Evolutionary conservation across 306 rosid species (phyloP).

Genomic region (Rubus idaeus): DNA sequence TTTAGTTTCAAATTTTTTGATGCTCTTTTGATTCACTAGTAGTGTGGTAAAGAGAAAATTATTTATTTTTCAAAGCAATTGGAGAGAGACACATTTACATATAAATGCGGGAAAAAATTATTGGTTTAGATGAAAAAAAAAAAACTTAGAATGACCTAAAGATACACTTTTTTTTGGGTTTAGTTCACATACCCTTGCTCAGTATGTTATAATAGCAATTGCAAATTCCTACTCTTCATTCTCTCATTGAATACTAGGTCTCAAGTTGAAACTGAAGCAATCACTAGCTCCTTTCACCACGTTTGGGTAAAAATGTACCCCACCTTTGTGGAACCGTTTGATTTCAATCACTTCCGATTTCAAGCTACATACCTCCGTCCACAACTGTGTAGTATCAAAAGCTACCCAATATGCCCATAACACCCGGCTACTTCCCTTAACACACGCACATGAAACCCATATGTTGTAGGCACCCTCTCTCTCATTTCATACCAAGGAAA

Average conservation of each 20-base stretch:
- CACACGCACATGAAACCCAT: constrained; percentile 37
- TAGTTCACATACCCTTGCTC: no score
- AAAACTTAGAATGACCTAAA: no score
- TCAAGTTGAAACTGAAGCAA: no score
- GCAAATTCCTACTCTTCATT: no score
- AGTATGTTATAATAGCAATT: no score
- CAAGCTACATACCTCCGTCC: neutral
- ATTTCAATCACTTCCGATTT: neutral
- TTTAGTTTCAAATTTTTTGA: neutral
- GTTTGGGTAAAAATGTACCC: neutral
- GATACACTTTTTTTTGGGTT: no score
- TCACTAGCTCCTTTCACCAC: no score
- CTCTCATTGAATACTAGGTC: no score
- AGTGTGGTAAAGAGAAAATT: neutral
- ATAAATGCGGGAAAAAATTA: no score
- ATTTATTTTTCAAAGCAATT: neutral
- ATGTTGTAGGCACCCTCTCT: constrained; percentile 20
- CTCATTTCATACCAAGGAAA: constrained; percentile 34
- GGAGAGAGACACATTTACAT: no score
- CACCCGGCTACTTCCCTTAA: neutral
- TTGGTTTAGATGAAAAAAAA: no score
- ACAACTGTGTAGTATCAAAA: neutral
- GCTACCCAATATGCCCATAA: neutral
- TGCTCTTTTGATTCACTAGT: neutral
- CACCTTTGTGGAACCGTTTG: neutral